These are phyloP conservation scores for Cetradonia linearis DNA, from an alignment of 495 filamentous ascomycete genomes.

Conservation along the genomic window DNA sequence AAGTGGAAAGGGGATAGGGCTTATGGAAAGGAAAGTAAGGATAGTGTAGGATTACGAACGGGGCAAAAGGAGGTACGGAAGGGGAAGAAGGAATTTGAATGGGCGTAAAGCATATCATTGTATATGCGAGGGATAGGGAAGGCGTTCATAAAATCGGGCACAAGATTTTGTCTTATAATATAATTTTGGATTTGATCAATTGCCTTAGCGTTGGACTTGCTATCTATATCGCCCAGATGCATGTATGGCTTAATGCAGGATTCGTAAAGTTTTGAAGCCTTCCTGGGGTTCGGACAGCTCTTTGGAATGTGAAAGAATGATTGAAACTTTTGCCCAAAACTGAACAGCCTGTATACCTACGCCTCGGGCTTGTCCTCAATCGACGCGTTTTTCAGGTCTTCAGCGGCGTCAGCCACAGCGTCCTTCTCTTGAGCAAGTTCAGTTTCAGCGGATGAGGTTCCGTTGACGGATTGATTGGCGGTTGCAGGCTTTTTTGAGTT, in stretches of 20 bases:
- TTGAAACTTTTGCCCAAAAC: background rate
- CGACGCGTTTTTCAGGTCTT: constrained; percentile 49
- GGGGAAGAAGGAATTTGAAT: background rate
- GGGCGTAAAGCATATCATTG: background rate
- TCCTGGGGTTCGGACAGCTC: too few relatives aligned
- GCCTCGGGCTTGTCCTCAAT: constrained; percentile 38
- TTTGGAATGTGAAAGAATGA: too few relatives aligned
- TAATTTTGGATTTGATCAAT: background rate
- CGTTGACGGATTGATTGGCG: constrained; percentile 42
- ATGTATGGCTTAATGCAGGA: background rate
- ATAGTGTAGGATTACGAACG: background rate
- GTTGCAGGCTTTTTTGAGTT: constrained; percentile 44
- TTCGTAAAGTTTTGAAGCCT: too few relatives aligned
- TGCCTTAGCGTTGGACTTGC: background rate
- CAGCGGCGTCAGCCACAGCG: constrained; percentile 43
- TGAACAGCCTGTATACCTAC: background rate
- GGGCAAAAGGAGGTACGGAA: background rate
- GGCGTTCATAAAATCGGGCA: too few relatives aligned
- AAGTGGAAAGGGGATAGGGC: background rate
- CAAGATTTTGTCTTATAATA: too few relatives aligned
- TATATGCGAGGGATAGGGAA: background rate
- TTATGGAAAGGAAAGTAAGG: background rate
- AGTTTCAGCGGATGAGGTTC: constrained; percentile 40
- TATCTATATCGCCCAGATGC: background rate
- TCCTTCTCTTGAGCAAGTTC: constrained; percentile 51